phyloP scores from a whole-genome alignment of 176 grass and related monocot species.

The Hordeum marinum region DNA sequence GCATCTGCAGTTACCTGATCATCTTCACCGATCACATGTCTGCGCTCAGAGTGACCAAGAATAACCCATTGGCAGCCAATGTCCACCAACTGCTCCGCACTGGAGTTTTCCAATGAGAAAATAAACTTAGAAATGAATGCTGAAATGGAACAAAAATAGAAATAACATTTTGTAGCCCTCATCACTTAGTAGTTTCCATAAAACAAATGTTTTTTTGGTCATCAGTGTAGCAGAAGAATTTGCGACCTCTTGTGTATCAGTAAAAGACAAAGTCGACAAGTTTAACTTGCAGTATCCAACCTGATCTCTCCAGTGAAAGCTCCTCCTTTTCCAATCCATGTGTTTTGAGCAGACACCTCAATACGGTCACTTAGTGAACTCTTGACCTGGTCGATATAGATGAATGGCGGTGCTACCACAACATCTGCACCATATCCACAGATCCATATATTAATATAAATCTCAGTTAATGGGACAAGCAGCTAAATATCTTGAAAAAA shows the following conservation, averaged over 20 bases:
- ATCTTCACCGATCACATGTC: slow-evolving; percentile 89
- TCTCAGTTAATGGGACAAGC: background rate
- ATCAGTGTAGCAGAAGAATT: background rate
- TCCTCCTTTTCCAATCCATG: slow-evolving; percentile 91
- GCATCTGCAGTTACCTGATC: slow-evolving; percentile 49
- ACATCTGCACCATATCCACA: slow-evolving; percentile 69
- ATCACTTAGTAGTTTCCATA: background rate
- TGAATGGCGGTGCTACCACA: slow-evolving; percentile 87
- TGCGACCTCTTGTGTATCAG: background rate
- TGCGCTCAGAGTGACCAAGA: slow-evolving; percentile 91
- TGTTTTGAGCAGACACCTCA: slow-evolving; percentile 90
- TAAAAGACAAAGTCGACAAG: background rate
- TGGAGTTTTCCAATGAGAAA: slow-evolving; percentile 26
- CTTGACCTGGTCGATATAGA: slow-evolving; percentile 90
- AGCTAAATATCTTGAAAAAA: background rate
- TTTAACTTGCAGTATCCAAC: slow-evolving; percentile 19
- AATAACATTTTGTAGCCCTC: background rate
- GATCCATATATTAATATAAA: slow-evolving; percentile 9
- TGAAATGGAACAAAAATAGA: background rate
- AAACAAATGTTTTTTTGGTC: background rate
- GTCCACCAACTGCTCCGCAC: slow-evolving; percentile 90
- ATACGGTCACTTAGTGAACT: slow-evolving; percentile 61
- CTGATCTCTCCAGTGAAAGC: slow-evolving; percentile 98
- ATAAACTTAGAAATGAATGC: slow-evolving; percentile 10
- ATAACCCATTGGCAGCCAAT: slow-evolving; percentile 92